Evolutionary conservation across 192 early-diverging fungal species (phyloP).

Genomic region (Podochytrium sp.): DNA sequence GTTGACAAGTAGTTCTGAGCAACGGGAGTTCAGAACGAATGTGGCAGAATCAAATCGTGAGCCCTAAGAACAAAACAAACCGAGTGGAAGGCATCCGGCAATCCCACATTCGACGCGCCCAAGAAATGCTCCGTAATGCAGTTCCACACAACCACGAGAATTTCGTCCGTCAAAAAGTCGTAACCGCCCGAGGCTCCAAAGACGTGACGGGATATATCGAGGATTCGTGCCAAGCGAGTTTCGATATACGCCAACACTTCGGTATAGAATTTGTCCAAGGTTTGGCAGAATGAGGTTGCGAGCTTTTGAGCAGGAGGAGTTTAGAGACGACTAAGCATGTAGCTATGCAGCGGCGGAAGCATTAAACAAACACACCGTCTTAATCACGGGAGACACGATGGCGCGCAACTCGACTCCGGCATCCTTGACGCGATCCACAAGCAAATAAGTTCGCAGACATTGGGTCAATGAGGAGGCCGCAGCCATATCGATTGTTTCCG

Average conservation of each 20-base stretch:
- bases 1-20: slow-evolving; percentile 20
- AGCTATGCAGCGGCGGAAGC: no score
- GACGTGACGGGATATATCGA: slow-evolving; percentile 9
- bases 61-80: not conserved
- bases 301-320: not conserved
- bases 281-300: not conserved
- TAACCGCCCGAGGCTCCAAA: not conserved
- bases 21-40: not conserved
- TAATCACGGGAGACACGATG: slow-evolving; percentile 49
- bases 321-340: not conserved
- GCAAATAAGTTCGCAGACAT: slow-evolving; percentile 72
- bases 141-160: slow-evolving; percentile 8
- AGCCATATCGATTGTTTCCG: slow-evolving; percentile 30
- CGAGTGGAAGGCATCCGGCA: slow-evolving; percentile 17
- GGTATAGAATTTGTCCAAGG: slow-evolving; percentile 5
- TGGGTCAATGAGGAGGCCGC: slow-evolving; percentile 62
- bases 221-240: not conserved
- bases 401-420: slow-evolving; percentile 64
- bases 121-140: not conserved
- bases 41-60: not conserved
- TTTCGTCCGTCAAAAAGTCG: slow-evolving; percentile 20
- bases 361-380: slow-evolving; percentile 54
- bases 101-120: slow-evolving; percentile 15
- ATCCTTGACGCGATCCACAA: slow-evolving; percentile 69
- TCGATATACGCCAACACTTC: slow-evolving; percentile 9